Evolutionary conservation across 768 basidiomycete genomes (phyloP).

Genomic region (Boletellus sp.): DNA sequence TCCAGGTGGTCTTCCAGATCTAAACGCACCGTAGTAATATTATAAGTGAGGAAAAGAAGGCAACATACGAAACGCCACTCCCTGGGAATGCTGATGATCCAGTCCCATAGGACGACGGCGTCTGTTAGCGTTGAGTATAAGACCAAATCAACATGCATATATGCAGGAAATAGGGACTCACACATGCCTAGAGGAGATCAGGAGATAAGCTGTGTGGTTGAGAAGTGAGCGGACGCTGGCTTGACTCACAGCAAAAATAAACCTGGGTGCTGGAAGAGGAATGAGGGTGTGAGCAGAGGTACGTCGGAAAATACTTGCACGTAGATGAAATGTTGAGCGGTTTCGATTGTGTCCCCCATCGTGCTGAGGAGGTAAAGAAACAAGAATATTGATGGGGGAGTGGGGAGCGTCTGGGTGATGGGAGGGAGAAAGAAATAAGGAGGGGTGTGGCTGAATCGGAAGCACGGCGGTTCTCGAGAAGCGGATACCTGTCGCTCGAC

Average conservation of each 20-base stretch:
- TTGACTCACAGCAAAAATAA: constrained; percentile 78
- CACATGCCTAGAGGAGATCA: constrained; percentile 59
- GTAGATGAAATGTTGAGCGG: constrained; percentile 74
- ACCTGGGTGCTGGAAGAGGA: constrained; percentile 50
- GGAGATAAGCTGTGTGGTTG: constrained; percentile 27
- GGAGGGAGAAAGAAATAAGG: constrained; percentile 27
- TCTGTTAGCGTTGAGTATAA: constrained; percentile 40
- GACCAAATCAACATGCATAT: constrained; percentile 12
- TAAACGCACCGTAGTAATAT: constrained; percentile 24
- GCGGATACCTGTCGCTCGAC: constrained; percentile 20
- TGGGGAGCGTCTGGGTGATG: constrained; percentile 8
- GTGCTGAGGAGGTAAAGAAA: constrained; percentile 19
- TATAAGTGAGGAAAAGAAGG: neutral
- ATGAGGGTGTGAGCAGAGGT: constrained; percentile 10
- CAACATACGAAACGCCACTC: constrained; percentile 70
- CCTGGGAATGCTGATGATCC: constrained; percentile 72
- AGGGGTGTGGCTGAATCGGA: constrained; percentile 22
- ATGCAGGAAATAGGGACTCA: constrained; percentile 34
- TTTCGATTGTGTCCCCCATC: constrained; percentile 48
- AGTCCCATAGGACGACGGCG: constrained; percentile 82
- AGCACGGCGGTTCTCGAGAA: constrained; percentile 30
- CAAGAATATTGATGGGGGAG: constrained; percentile 2
- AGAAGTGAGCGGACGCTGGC: constrained; percentile 9
- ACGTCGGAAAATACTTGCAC: constrained; percentile 39
- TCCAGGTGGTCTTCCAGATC: constrained; percentile 85